Base-by-base conservation (phyloP, 176 grass and related monocot genomes). In the Oryza brachyantha region DNA sequence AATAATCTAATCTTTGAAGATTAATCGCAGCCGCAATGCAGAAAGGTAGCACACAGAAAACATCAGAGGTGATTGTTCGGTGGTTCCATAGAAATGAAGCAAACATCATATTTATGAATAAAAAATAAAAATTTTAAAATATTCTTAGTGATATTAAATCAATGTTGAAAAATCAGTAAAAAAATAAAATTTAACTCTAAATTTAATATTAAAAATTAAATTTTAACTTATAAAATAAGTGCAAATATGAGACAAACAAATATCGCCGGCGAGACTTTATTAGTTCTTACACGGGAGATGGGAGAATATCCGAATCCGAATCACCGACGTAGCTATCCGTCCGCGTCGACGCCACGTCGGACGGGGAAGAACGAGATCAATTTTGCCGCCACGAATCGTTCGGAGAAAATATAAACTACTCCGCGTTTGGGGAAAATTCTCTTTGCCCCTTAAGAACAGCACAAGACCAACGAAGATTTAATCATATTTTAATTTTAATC, bases 341-440 rank as follows among this genome's bases (percentile, higher is more conserved):
- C 85, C 60, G 8, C 38, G 3, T 67, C n/a, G 64, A 22, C 25
- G 74, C 64, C 72, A 50, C 72, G 40, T 71, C 65, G 39, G 78
- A 81, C 3, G 2, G 1, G 29, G 16, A 29, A 69, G 27, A 66
- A 21, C 37, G 26, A 37, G 13, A 29, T 52, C 61, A 39, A 50
- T 24, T 50, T 75, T 68, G 70, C 70, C 14, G 36, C 48, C 84
- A 27, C 59, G 25, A 35, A 31, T 24, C 25, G 22, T 7, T 46
- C 22, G 3, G 4, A 12, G 38, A 40, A 64, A 70, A 61, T 28
- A 72, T 43, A 73, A 64, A 2, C 16, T 29, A 8, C 28, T 22
- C 43, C 1, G 41, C 3, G 10, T 38, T 36, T 24, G 29, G 58
- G 28, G 41, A 16, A 16, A 57, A 1, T 57, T 78, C 73, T 72